These are phyloP conservation scores for Orbilia brochopaga DNA, from an alignment of 2,329 filamentous ascomycete species.

Conservation along the genomic window DNA sequence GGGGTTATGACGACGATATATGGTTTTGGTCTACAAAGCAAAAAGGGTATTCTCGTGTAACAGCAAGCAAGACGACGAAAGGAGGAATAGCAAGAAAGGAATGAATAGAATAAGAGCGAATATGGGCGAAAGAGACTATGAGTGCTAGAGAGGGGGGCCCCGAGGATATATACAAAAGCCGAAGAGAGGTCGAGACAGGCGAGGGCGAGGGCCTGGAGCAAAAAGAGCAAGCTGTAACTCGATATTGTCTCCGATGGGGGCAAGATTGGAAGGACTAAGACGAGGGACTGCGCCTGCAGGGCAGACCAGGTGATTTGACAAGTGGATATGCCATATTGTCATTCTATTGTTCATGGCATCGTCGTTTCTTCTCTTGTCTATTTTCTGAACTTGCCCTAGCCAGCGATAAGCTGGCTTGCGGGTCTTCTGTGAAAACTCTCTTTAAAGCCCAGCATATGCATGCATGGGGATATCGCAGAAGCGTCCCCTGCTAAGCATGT, in stretches of 20 bases:
- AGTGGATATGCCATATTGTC: conserved; percentile 19
- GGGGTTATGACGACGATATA: conserved; percentile 5
- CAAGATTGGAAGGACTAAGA: conserved; percentile 23
- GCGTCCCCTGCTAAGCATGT: conserved; percentile 16
- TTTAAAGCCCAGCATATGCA: too few species aligned
- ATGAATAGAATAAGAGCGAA: conserved; percentile 11
- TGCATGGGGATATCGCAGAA: conserved; percentile 5
- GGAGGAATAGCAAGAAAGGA: too few species aligned
- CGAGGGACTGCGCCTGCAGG: conserved; percentile 7
- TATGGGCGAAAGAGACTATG: conserved; percentile 26
- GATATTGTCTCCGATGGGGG: conserved; percentile 37
- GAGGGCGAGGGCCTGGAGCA: conserved; percentile 16
- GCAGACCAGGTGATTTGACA: conserved; percentile 7
- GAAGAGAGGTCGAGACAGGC: conserved; percentile 11
- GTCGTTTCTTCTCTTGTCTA: conserved; percentile 7
- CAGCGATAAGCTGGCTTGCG: conserved; percentile 28
- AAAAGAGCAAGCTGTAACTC: conserved; percentile 46
- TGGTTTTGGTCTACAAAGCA: conserved; percentile 22
- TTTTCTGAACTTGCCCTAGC: conserved; percentile 3
- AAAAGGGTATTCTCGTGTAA: conserved; percentile 15
- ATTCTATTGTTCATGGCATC: conserved; percentile 29
- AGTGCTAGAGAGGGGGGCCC: conserved; percentile 13
- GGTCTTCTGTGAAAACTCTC: conserved; percentile 26
- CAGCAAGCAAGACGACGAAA: conserved; percentile 1
- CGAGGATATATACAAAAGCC: conserved; percentile 29